Conservation (phyloP, 176 grass and related monocot genomes). For the Cenchrus americanus region DNA sequence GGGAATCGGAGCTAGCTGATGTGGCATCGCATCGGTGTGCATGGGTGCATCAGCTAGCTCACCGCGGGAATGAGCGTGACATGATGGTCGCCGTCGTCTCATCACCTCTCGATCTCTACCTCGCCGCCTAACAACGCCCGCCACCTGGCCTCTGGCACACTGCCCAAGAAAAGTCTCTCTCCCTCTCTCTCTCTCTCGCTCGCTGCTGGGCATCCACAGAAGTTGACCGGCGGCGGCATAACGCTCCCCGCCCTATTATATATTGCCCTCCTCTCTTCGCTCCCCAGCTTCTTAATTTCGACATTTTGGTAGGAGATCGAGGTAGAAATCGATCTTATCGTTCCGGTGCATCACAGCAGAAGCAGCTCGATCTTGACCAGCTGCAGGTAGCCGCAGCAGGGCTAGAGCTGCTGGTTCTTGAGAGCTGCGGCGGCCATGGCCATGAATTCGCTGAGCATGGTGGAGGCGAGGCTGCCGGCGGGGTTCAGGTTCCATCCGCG, state of each 20-base stretch:
- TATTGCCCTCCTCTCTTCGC: constrained; percentile 31
- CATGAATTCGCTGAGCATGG: constrained; percentile 83
- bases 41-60: constrained; percentile 8
- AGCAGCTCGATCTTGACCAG: neutral
- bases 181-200: neutral
- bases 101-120: neutral
- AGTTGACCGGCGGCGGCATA: constrained; percentile 42
- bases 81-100: neutral
- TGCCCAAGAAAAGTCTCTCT: constrained; percentile 50
- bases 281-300: constrained; percentile 34
- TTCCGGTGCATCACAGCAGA: constrained; percentile 24
- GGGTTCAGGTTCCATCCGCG: constrained; percentile 91
- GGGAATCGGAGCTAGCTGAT: too few relatives aligned
- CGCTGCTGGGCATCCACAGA: constrained; percentile 34
- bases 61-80: constrained; percentile 33
- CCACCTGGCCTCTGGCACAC: constrained; percentile 51
- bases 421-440: neutral
- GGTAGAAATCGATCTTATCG: constrained; percentile 27
- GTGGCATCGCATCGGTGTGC: neutral
- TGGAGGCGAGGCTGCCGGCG: constrained; percentile 81
- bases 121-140: neutral
- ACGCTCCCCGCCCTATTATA: constrained; percentile 41
- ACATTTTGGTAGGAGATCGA: neutral
- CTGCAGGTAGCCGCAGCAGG: neutral
- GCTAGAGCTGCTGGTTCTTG: neutral